Percentiles rank a stretch among this genome's conserved stretches.
These are phyloP conservation scores for Candida maesae DNA, from an alignment of 805 yeast species.

Conservation along the genomic window DNA sequence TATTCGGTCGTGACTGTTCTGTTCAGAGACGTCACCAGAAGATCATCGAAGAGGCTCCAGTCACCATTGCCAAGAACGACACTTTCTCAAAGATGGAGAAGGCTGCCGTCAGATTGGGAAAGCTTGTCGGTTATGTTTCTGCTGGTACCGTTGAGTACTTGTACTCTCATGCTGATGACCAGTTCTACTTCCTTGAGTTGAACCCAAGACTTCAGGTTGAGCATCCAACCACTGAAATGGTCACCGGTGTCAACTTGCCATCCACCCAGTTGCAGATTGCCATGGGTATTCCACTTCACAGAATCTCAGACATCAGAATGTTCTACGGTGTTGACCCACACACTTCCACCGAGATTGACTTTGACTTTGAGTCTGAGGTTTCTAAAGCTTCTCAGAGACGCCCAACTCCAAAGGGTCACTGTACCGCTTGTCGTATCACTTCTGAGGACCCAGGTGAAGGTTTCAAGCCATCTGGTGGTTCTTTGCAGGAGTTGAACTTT, in stretches of 20 bases:
- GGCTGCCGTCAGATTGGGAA: conserved; percentile 97
- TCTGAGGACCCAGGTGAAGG: conserved; percentile 99
- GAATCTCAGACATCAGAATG: conserved; percentile 88
- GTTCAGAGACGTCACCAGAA: conserved; percentile 99
- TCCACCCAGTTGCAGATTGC: conserved; percentile 99
- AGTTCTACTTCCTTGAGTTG: conserved; percentile 92
- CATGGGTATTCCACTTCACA: conserved; percentile 98
- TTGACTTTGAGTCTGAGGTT: conserved; percentile 72
- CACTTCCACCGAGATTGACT: conserved; percentile 84
- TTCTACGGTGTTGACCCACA: conserved; percentile 96
- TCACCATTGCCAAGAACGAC: conserved; percentile 82
- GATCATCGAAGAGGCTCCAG: conserved; percentile 99
- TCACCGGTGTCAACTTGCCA: conserved; percentile 95
- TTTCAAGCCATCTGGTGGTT: conserved; percentile 97
- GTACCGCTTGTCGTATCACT: conserved; percentile 98
- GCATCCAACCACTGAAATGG: conserved; percentile 99
- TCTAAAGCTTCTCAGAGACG: conserved; percentile 78
- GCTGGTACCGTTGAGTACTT: conserved; percentile 99
- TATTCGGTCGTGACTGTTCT: conserved; percentile 98
- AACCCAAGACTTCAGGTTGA: conserved; percentile 99
- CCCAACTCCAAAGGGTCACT: conserved; percentile 96
- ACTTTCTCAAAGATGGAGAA: conserved; percentile 91
- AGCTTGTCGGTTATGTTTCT: conserved; percentile 94
- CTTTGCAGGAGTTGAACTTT: conserved; percentile 92
- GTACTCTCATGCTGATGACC: conserved; percentile 90